Conservation (phyloP, 1,139 yeast genomes). For the Nakaseomyces kungkrabaensis region DNA sequence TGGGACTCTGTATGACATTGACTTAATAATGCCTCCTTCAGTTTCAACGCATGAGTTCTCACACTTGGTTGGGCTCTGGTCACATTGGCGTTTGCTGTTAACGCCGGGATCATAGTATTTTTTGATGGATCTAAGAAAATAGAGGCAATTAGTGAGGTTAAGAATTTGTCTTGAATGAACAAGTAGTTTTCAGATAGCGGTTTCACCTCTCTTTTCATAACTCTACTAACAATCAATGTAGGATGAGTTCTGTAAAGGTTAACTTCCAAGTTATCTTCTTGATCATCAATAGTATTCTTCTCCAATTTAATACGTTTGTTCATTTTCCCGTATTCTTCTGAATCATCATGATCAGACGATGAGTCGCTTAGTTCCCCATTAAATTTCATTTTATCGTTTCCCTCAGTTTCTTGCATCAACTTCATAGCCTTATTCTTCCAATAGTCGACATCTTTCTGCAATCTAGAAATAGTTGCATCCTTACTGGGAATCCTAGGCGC, state of each 20-base stretch:
- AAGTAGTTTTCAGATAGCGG: constrained; percentile 27
- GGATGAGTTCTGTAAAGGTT: constrained; percentile 22
- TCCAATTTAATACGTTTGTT: neutral
- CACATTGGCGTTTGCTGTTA: constrained; percentile 16
- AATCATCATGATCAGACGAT: neutral
- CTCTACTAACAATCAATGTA: constrained; percentile 21
- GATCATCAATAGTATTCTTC: neutral
- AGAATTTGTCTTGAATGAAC: constrained; percentile 23
- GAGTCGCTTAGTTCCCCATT: neutral
- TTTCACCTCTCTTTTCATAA: constrained; percentile 26
- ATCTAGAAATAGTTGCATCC: constrained; percentile 21
- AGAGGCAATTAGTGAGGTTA: constrained; percentile 21
- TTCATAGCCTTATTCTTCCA: constrained; percentile 19
- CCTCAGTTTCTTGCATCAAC: constrained; percentile 3
- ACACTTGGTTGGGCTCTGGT: constrained; percentile 16
- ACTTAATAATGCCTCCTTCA: constrained; percentile 17
- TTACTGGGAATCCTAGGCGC: constrained; percentile 24
- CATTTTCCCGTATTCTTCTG: neutral
- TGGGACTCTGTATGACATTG: constrained; percentile 16
- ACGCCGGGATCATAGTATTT: constrained; percentile 24
- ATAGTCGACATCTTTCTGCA: constrained; percentile 20
- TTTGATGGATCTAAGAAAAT: constrained; percentile 22
- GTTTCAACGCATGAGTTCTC: constrained; percentile 13
- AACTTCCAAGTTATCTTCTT: constrained; percentile 3
- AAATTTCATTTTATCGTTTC: neutral